Evolutionary conservation across 257 asterid genomes (phyloP), one percentile per base, ranked within the genome.

Genomic region (Mitragyna speciosa): DNA sequence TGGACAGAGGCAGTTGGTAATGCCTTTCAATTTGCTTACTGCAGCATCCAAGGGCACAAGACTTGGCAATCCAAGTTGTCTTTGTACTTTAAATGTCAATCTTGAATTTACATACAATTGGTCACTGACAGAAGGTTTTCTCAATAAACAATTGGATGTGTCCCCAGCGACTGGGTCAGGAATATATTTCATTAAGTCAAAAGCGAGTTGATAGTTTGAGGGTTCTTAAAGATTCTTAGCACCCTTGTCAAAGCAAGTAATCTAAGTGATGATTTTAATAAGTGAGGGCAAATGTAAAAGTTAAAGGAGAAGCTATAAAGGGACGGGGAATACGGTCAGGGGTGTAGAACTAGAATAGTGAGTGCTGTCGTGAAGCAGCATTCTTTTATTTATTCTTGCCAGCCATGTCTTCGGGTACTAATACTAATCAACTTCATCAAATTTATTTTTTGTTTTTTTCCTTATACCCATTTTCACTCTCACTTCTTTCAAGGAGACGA

Each of bases 151-250:
- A 82, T 47, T 77, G 19, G 58, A 76, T 2, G 75, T 73, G 69
- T 74, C 47, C 24, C 19, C 6, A 41, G 71, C 75, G 83, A 79
- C 81, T n/a, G 84, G 75, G 74, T 84, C 75, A 82, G 72, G 3
- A 76, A 76, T 33, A 75, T 30, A 24, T 54, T 78, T 52, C 65
- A 69, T 70, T 11, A 84, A 81, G 89, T 89, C 92, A 78, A 87
- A 86, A 89, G 90, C 77, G 82, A 78, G 17, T 75, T 76, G 82
- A 83, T 75, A 78, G 85, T 78, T 74, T 82, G 84, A 81, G 56
- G 82, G 76, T 73, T 70, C 78, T 71, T 82, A 73, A 80, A 85
- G 92, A 89, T 88, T 88, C 92, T 84, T 72, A n/a, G 68, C 76
- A 64, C 75, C 87, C 66, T 82, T 81, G 56, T 56, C 78, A 82